phyloP scores from a whole-genome alignment of 2,329 filamentous ascomycete species.

The Aspergillus proliferans region DNA sequence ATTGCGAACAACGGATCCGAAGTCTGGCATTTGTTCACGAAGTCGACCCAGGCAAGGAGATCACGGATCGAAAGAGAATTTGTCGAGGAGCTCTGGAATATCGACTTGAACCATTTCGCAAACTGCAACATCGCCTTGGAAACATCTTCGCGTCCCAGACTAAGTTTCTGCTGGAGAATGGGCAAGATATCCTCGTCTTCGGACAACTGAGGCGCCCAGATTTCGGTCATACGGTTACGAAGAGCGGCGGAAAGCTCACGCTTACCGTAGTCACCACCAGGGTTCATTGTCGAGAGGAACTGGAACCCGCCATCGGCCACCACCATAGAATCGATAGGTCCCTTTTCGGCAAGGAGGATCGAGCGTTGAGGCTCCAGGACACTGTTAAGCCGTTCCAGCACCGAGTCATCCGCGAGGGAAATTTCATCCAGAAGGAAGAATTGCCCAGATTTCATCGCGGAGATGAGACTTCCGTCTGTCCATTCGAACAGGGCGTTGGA shows the following conservation, averaged over 20 bases:
- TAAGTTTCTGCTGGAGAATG: slow-evolving; percentile 74
- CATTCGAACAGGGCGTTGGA: slow-evolving; percentile 90
- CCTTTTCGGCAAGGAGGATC: slow-evolving; percentile 88
- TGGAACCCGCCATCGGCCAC: slow-evolving; percentile 75
- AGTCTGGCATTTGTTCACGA: slow-evolving; percentile 65
- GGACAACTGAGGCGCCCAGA: slow-evolving; percentile 89
- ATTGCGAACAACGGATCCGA: slow-evolving; percentile 47
- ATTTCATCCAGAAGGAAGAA: slow-evolving; percentile 97
- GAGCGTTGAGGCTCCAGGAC: slow-evolving; percentile 85
- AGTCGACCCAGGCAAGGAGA: slow-evolving; percentile 86
- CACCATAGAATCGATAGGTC: slow-evolving; percentile 73
- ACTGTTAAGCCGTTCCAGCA: slow-evolving; percentile 91
- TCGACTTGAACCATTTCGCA: slow-evolving; percentile 83
- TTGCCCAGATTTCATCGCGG: slow-evolving; percentile 83
- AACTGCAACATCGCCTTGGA: slow-evolving; percentile 73
- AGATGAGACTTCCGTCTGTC: slow-evolving; percentile 87
- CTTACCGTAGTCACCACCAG: slow-evolving; percentile 96
- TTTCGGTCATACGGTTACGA: slow-evolving; percentile 94
- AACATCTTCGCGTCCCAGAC: slow-evolving; percentile 48
- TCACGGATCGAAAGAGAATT: slow-evolving; percentile 86
- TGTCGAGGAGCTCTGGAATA: slow-evolving; percentile 67
- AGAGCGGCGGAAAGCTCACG: slow-evolving; percentile 92
- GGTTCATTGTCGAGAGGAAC: slow-evolving; percentile 98
- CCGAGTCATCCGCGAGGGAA: slow-evolving; percentile 93
- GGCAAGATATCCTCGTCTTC: slow-evolving; percentile 79